Base-by-base conservation (phyloP, 2,329 filamentous ascomycete species). In the Ceratocystis diversiconidia region DNA sequence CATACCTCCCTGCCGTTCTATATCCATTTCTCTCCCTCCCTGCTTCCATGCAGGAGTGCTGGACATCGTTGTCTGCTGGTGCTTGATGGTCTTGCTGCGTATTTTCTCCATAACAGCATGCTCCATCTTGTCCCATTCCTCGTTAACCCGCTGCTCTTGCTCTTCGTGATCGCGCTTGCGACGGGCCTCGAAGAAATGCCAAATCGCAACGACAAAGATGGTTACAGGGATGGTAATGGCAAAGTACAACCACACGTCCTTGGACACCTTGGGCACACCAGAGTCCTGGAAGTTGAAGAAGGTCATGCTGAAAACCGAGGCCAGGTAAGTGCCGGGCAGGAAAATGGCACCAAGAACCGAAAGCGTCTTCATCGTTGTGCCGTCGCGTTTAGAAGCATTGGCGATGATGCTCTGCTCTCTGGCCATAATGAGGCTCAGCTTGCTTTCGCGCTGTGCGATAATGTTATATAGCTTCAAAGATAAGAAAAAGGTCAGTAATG, bases 221-320 rank as follows among this genome's bases (percentile, higher is more conserved):
- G 84, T 86, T 63, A 85, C 69, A 2, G 84, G 84, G 10, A 86
- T 72, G 2, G 82, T 83, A 64, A 85, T 78, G 68, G 75, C 82
- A 69, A 85, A 86, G 74, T 85, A 86, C 64, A 86, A 78, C 83
- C 84, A 86, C 30, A 86, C 52, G 52, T 75, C 62, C 78, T 73
- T 19, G 75, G 72, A 10, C 80, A 81, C 17, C 85, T 79, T 61
- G 76, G 77, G 74, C 19, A 74, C 72, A 3, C 74, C 72, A 62
- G 72, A 75, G 48, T 76, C 73, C 69, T 79, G 79, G 69, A 85
- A 86, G 73, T 86, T 79, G 75, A 86, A 86, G 72, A 86, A 86
- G 0, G 82, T 82, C 82, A 85, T 86, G 75, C 79, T 81, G 70
- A 86, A 86, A 28, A 86, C 76, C 0, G 84, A 86, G 7, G 84